These are phyloP conservation scores for Trichosanthes cucumerina DNA, from an alignment of 306 rosid species.

Conservation along the genomic window DNA sequence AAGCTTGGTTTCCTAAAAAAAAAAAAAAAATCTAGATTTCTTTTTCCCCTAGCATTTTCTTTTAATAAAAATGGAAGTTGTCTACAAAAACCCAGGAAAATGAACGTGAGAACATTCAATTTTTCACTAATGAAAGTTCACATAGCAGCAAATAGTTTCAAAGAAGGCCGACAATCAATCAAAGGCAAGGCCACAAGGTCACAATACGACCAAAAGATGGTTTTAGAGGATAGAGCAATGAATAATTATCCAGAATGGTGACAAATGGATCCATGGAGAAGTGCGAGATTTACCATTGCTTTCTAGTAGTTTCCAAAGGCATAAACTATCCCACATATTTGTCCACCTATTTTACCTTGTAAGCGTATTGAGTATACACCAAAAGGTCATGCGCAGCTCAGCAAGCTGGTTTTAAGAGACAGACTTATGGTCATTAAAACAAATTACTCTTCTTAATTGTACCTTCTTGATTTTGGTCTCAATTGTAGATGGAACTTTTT, in stretches of 20 bases:
- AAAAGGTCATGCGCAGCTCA: neutral
- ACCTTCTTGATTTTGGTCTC: neutral
- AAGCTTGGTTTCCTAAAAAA: too few relatives aligned
- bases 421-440: conserved; percentile 2
- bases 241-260: neutral
- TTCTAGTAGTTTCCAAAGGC: neutral
- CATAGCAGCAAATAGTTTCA: neutral
- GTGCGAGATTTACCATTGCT: neutral
- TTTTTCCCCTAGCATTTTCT: neutral
- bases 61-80: neutral
- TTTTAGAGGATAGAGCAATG: neutral
- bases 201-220: neutral
- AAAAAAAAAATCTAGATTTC: neutral
- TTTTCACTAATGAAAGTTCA: neutral
- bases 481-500: neutral
- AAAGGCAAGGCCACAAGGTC: neutral
- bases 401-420: neutral
- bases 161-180: neutral
- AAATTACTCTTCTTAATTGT: neutral
- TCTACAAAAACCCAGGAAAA: neutral
- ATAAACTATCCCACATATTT: neutral
- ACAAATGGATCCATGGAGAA: neutral
- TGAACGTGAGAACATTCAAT: neutral
- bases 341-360: conserved; percentile 1
- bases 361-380: neutral